These are phyloP conservation scores for Phytophthora niederhauseri DNA, from an alignment of 352 stramenopile genomes.

Conservation along the genomic window DNA sequence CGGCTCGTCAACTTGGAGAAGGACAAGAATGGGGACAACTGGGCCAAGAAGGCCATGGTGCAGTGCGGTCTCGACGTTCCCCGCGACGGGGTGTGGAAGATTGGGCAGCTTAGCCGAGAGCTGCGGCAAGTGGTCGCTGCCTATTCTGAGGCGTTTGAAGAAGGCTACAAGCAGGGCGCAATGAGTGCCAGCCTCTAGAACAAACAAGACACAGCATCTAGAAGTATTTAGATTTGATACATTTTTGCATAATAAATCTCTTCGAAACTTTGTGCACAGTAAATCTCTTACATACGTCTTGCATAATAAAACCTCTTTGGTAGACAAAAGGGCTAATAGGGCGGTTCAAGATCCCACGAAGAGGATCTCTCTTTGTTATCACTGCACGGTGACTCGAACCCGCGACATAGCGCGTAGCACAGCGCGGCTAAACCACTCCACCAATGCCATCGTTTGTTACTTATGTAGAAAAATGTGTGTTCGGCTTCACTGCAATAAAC, in stretches of 20 bases:
- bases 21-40: constrained; percentile 15
- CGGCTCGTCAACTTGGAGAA: constrained; percentile 11
- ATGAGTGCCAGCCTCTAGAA: neutral
- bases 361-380: neutral
- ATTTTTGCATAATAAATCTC: too few species aligned
- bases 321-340: neutral
- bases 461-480: too few species aligned
- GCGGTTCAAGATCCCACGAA: neutral
- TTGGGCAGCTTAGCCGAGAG: constrained; percentile 8
- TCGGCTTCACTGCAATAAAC: too few species aligned
- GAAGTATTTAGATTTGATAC: neutral
- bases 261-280: neutral
- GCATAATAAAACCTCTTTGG: neutral
- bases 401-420: neutral
- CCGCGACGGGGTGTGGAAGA: constrained; percentile 8
- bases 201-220: neutral
- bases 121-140: neutral
- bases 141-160: constrained; percentile 6
- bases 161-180: constrained; percentile 6
- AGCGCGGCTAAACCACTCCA: neutral
- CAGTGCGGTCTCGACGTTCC: constrained; percentile 11
- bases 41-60: constrained; percentile 14
- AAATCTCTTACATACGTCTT: neutral
- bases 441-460: constrained; percentile 2
- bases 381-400: neutral